A percentile compares a stretch with the other conserved stretches of the same genome.
phyloP scores from a whole-genome alignment of 2,329 filamentous ascomycete genomes.

The Aspergillus oerlinghausenensis region DNA sequence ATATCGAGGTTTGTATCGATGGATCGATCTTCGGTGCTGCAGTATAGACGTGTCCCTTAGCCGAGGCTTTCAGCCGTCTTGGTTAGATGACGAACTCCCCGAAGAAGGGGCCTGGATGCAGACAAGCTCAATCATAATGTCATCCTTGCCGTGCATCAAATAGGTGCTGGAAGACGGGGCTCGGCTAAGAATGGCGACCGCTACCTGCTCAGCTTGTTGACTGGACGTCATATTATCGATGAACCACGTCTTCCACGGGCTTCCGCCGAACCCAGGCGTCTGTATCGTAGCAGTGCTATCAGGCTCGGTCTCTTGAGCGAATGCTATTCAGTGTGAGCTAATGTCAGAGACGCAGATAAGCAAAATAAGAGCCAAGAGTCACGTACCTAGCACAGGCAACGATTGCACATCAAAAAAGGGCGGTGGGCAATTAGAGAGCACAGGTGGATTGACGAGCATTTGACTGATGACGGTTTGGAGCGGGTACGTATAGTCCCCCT shows the following conservation, averaged over 20 bases:
- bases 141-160: slow-evolving; percentile 21
- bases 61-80: slow-evolving; percentile 11
- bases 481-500: slow-evolving; percentile 26
- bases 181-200: slow-evolving; percentile 35
- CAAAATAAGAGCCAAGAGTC: background rate
- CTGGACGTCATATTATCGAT: slow-evolving; percentile 29
- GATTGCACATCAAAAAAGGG: slow-evolving; percentile 29
- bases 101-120: slow-evolving; percentile 34
- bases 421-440: slow-evolving; percentile 25
- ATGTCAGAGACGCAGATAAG: background rate
- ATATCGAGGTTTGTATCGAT: background rate
- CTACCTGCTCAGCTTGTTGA: slow-evolving; percentile 33
- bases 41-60: background rate
- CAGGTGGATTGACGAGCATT: slow-evolving; percentile 20
- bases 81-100: slow-evolving; percentile 14
- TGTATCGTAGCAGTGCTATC: slow-evolving; percentile 23
- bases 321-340: slow-evolving; percentile 19
- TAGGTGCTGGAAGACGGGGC: slow-evolving; percentile 24
- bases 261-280: slow-evolving; percentile 23
- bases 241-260: slow-evolving; percentile 36
- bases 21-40: background rate
- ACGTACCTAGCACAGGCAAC: slow-evolving; percentile 32
- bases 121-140: slow-evolving; percentile 33
- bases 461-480: slow-evolving; percentile 26
- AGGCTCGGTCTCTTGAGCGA: slow-evolving; percentile 27